A percentile compares a stretch with the other conserved stretches of the same genome.
These are phyloP conservation scores for Lachnellula hyalina DNA, from an alignment of 2,329 filamentous ascomycete genomes.

Conservation along the genomic window DNA sequence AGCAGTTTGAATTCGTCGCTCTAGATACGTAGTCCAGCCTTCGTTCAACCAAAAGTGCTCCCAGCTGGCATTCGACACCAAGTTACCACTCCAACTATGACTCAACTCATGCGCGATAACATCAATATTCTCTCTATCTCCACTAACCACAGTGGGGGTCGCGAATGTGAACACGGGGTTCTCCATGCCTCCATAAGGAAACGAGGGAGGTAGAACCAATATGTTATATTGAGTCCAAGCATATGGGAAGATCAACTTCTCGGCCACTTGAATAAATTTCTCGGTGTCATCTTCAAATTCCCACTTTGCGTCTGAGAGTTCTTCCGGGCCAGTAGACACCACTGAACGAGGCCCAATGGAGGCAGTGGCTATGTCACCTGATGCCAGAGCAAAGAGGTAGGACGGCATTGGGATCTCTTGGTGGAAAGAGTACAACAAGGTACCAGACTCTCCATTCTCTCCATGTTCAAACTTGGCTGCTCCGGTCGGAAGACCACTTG, in stretches of 20 bases:
- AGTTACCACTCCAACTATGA: slow-evolving; percentile 83
- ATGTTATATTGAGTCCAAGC: slow-evolving; percentile 95
- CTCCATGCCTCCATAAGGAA: slow-evolving; percentile 87
- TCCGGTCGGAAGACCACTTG: slow-evolving; percentile 67
- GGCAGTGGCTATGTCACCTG: slow-evolving; percentile 79
- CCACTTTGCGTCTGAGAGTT: slow-evolving; percentile 78
- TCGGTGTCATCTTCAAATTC: slow-evolving; percentile 90
- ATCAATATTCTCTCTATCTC: slow-evolving; percentile 86
- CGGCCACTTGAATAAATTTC: slow-evolving; percentile 82
- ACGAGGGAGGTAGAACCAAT: slow-evolving; percentile 81
- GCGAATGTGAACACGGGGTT: slow-evolving; percentile 95
- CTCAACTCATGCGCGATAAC: slow-evolving; percentile 85
- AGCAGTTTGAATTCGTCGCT: slow-evolving; percentile 72
- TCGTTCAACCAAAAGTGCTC: slow-evolving; percentile 73
- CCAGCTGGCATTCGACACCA: slow-evolving; percentile 74
- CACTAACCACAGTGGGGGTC: slow-evolving; percentile 89
- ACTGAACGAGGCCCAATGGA: slow-evolving; percentile 78
- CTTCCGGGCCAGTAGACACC: slow-evolving; percentile 84
- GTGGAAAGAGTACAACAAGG: slow-evolving; percentile 73
- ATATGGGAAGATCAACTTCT: slow-evolving; percentile 79
- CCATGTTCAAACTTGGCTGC: slow-evolving; percentile 45
- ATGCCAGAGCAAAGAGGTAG: slow-evolving; percentile 90
- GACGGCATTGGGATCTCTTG: slow-evolving; percentile 90
- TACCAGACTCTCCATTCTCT: slow-evolving; percentile 46
- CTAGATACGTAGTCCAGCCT: slow-evolving; percentile 93